phyloP scores from a whole-genome alignment of 169 alveolate genomes.

The Eimeria maxima region DNA sequence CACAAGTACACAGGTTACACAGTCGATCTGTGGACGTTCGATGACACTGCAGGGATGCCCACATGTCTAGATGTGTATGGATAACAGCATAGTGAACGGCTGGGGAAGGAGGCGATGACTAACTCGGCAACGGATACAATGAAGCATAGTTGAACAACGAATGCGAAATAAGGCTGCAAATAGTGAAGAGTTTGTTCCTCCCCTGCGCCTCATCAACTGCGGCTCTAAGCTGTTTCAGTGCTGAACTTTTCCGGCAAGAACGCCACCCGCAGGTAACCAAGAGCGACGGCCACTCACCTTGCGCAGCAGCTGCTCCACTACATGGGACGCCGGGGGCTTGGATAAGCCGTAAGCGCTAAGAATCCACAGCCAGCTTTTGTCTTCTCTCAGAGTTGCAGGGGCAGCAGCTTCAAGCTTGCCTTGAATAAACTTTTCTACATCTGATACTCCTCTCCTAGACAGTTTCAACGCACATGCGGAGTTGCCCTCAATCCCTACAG shows the following conservation, averaged over 20 bases:
- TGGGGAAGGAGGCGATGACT: neutral
- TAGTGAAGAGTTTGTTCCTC: neutral
- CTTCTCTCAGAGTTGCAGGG: neutral
- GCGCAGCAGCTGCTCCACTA: constrained; percentile 41
- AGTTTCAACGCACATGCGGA: neutral
- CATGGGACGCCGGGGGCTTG: neutral
- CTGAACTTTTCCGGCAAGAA: neutral
- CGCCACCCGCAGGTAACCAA: neutral
- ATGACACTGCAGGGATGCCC: neutral
- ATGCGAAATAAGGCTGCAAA: neutral
- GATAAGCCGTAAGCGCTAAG: constrained; percentile 57
- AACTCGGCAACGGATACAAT: neutral
- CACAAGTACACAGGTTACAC: neutral
- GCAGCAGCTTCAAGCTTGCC: neutral
- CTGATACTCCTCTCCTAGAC: neutral
- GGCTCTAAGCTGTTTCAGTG: neutral
- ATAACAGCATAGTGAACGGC: neutral
- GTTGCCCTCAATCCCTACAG: neutral
- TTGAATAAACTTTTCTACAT: neutral
- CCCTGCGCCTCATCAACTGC: neutral
- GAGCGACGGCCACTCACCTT: neutral
- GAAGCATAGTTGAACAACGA: neutral
- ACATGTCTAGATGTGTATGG: neutral
- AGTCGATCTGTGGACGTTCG: neutral
- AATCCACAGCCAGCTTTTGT: neutral